Evolutionary conservation across 352 stramenopile genomes (phyloP).

Genomic region (Globisporangium apiculatum): DNA sequence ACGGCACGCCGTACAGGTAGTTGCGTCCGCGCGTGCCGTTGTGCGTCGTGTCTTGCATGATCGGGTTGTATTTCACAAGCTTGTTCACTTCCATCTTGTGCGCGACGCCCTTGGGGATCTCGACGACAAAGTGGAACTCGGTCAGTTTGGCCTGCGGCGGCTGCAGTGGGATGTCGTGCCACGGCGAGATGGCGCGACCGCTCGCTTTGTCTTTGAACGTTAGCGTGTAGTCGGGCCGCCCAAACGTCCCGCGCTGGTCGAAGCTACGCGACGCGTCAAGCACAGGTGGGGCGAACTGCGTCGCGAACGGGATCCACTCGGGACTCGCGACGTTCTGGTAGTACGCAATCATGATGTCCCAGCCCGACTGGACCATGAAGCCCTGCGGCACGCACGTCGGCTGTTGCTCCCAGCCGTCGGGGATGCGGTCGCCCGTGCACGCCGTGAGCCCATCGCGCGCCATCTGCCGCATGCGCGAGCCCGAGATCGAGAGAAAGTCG

Average conservation of each 20-base stretch:
- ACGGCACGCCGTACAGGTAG: constrained; percentile 95
- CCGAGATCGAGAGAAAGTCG: constrained; percentile 98
- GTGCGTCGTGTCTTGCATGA: constrained; percentile 99
- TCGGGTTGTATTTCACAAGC: constrained; percentile 91
- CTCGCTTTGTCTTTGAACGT: constrained; percentile 62
- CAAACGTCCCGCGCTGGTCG: constrained; percentile 58
- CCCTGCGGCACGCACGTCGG: constrained; percentile 93
- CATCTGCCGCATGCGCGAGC: constrained; percentile 96
- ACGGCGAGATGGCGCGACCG: constrained; percentile 87
- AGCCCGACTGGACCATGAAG: constrained; percentile 98
- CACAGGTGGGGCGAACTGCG: constrained; percentile 45
- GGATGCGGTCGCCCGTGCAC: constrained; percentile 73
- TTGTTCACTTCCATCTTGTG: constrained; percentile 99
- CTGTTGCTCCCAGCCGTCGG: constrained; percentile 60
- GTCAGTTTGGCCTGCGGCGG: constrained; percentile 38
- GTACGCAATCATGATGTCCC: constrained; percentile 98
- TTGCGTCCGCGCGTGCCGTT: constrained; percentile 90
- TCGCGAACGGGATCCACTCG: constrained; percentile 75
- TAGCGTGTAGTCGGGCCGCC: constrained; percentile 69
- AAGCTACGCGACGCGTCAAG: constrained; percentile 40
- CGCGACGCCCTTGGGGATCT: constrained; percentile 97
- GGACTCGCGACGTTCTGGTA: constrained; percentile 94
- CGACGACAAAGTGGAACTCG: constrained; percentile 95
- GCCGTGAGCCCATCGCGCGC: constrained; percentile 92
- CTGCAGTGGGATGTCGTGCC: constrained; percentile 95